Percentiles rank a stretch among this genome's conserved stretches.
These are phyloP conservation scores for Podospora comata DNA, from an alignment of 495 filamentous ascomycete species.

Conservation along the genomic window DNA sequence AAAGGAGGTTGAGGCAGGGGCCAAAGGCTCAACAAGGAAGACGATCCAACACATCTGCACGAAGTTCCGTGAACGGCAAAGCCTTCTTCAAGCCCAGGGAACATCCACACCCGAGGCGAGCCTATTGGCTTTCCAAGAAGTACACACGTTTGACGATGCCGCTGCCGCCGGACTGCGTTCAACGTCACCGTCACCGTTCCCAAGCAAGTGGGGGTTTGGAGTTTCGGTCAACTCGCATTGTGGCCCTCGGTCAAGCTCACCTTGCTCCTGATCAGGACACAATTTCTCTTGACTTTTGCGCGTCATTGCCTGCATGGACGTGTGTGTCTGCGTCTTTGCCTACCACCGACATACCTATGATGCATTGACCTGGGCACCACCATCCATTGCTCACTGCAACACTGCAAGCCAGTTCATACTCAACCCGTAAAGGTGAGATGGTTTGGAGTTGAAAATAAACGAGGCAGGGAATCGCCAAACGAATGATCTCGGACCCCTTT, in stretches of 20 bases:
- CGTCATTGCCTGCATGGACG: neutral
- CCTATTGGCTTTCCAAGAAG: constrained; percentile 17
- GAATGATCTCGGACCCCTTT: neutral
- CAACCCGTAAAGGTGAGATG: neutral
- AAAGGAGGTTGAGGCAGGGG: neutral
- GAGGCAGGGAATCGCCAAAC: neutral
- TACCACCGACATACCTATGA: neutral
- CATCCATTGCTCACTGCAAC: neutral
- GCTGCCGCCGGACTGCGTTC: neutral
- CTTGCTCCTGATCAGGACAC: neutral
- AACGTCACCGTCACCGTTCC: neutral
- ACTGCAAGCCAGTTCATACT: neutral
- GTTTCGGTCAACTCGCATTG: neutral
- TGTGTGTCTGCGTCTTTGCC: neutral
- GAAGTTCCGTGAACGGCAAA: constrained; percentile 16
- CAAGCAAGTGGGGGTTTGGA: neutral
- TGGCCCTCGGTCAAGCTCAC: neutral
- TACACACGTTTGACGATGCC: neutral
- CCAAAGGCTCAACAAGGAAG: constrained; percentile 13
- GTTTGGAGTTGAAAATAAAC: neutral
- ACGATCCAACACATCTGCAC: constrained; percentile 13
- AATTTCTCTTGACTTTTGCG: neutral
- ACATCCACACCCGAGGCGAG: constrained; percentile 7
- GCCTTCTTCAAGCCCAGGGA: constrained; percentile 4
- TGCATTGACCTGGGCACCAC: neutral